phyloP scores from a whole-genome alignment of 1,284 basidiomycete species.

The Microbotryum scabiosae region DNA sequence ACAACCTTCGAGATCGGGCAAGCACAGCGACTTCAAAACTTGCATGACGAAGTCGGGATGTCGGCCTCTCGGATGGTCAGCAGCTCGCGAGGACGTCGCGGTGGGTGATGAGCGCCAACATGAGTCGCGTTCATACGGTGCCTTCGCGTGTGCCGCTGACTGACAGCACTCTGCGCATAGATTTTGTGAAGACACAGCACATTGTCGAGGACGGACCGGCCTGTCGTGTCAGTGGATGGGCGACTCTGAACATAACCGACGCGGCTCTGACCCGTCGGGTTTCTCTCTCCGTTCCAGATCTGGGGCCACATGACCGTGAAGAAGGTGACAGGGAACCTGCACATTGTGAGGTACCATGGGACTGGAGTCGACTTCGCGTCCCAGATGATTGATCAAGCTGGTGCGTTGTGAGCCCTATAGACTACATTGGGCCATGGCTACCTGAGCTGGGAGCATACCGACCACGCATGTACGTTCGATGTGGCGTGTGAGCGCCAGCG shows the following conservation, averaged over 20 bases:
- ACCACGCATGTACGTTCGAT: constrained; percentile 58
- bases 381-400: background rate
- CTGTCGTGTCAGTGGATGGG: constrained; percentile 22
- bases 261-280: constrained; percentile 47
- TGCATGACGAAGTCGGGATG: constrained; percentile 3
- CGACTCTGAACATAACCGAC: constrained; percentile 57
- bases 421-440: constrained; percentile 94
- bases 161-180: constrained; percentile 7
- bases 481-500: background rate
- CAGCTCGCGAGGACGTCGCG: constrained; percentile 15
- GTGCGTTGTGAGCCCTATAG: constrained; percentile 11
- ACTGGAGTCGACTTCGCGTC: background rate
- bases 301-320: constrained; percentile 79
- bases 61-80: constrained; percentile 30
- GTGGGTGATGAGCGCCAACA: background rate
- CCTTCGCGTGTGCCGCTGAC: background rate
- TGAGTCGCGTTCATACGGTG: background rate
- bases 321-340: constrained; percentile 64
- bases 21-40: constrained; percentile 52
- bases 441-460: constrained; percentile 72
- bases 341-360: constrained; percentile 34
- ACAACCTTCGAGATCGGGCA: constrained; percentile 75
- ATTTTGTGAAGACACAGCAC: constrained; percentile 37
- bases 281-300: constrained; percentile 63
- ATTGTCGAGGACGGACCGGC: constrained; percentile 38